Base-by-base conservation (phyloP, 2,329 filamentous ascomycete species). In the Fusarium sacchari region DNA sequence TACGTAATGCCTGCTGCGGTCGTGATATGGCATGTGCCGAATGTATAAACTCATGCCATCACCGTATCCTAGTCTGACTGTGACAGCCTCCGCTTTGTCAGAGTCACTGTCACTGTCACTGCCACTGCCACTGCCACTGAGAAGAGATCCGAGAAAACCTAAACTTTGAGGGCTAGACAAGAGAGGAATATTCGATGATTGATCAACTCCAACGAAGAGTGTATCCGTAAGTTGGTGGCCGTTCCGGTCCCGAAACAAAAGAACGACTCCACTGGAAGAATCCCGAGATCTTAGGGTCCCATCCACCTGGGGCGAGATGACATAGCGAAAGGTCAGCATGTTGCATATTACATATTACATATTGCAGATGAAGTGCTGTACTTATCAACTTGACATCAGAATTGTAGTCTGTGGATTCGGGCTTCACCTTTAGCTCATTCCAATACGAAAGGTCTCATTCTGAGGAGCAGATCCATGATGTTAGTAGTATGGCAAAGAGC, bases 241-340 rank as follows among this genome's bases (percentile, higher is more conserved):
- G 64, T 58, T 49, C 50, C 69, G 59, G 64, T 61, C 32, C 69
- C 69, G 55, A 50, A 46, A 24, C 28, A 9, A 36, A 58, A 64
- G 30, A 28, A 42, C n/a, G 30, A 47, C 36, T 50, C 60, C 65
- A 67, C 61, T 30, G 42, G 26, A 58, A 42, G 36, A 36, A 30
- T 36, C 32, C 36, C 39, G 70, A 67, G 58, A 70, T 60, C 66
- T 30, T 36, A 60, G 67, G 62, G 43, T 69, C 57, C 57, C 57
- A 72, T 72, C 68, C 53, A 64, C 62, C 53, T 58, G 64, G 60
- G 55, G 68, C 32, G 42, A 36, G 40, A 73, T 72, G 69, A 73
- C 69, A 60, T 47, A 69, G 58, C 68, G 36, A 46, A 60, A 61
- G 55, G 67, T 58, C 52, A 58, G 53, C 67, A 55, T 36, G 28